These are phyloP conservation scores for Tolypocladium ovalisporum DNA, from an alignment of 2,329 filamentous ascomycete species.

Conservation along the genomic window DNA sequence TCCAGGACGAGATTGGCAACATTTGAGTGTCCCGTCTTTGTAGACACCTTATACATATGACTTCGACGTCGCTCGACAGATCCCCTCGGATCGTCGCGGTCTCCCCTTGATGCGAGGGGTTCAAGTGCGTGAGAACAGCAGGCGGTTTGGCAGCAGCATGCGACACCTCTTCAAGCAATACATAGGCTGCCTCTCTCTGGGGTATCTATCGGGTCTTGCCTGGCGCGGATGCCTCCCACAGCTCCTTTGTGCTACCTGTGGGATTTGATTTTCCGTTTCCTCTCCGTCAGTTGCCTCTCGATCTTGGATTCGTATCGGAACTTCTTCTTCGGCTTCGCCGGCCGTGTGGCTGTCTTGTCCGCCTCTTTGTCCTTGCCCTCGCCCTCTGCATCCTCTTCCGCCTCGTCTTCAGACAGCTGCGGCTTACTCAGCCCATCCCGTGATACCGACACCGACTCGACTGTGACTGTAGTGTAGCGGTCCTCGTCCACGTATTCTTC, in stretches of 20 bases:
- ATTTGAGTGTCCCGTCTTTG: conserved; percentile 48
- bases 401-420: conserved; percentile 25
- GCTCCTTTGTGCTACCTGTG: background rate
- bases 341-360: conserved; percentile 15
- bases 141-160: conserved; percentile 17
- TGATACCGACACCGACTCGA: conserved; percentile 77
- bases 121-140: conserved; percentile 16
- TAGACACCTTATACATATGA: conserved; percentile 7
- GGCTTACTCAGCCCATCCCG: conserved; percentile 58
- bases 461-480: conserved; percentile 86
- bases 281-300: conserved; percentile 64
- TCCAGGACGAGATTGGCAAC: conserved; percentile 85
- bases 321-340: conserved; percentile 55
- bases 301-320: conserved; percentile 88
- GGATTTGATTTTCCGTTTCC: conserved; percentile 58
- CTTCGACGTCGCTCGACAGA: background rate
- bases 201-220: conserved; percentile 16
- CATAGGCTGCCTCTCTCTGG: conserved; percentile 15
- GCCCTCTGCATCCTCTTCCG: conserved; percentile 21
- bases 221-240: background rate
- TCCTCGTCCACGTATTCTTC: conserved; percentile 96
- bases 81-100: conserved; percentile 1
- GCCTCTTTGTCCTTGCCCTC: conserved; percentile 17
- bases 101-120: conserved; percentile 12
- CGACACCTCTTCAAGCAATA: conserved; percentile 18